phyloP scores from a whole-genome alignment of 148 eudicot species.

The Diospyros lotus region DNA sequence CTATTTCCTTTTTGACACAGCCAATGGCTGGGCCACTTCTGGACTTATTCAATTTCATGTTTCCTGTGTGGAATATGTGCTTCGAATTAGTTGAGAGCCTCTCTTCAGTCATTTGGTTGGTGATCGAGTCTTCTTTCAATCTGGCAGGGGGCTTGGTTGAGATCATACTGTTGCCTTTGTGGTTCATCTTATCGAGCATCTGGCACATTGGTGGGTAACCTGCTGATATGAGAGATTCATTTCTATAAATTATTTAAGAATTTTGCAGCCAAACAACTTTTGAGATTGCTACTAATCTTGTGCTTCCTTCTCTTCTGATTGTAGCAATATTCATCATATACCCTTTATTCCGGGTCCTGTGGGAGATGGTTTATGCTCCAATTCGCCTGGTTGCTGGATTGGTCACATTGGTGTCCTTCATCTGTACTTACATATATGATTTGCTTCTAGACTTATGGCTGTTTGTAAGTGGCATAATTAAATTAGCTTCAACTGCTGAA shows the following conservation, averaged over 20 bases:
- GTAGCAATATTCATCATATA: slow-evolving; percentile 59
- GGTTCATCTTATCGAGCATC: slow-evolving; percentile 52
- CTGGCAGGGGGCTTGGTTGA: slow-evolving; percentile 45
- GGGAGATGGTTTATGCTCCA: slow-evolving; percentile 77
- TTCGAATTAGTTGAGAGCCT: slow-evolving; percentile 35
- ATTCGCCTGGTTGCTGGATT: slow-evolving; percentile 58
- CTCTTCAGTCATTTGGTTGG: slow-evolving; percentile 45
- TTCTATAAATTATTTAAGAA: slow-evolving; percentile 7
- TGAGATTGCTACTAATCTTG: slow-evolving; percentile 4
- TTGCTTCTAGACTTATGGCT: slow-evolving; percentile 49
- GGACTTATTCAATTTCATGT: slow-evolving; percentile 40
- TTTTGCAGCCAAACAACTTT: slow-evolving; percentile 5
- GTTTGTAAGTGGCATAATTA: slow-evolving; percentile 43
- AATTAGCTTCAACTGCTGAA: slow-evolving; percentile 60
- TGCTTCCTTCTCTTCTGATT: slow-evolving; percentile 19
- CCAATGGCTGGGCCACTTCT: slow-evolving; percentile 72
- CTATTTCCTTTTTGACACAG: slow-evolving; percentile 63
- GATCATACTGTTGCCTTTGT: slow-evolving; percentile 62
- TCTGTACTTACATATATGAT: slow-evolving; percentile 35
- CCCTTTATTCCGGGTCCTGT: slow-evolving; percentile 69
- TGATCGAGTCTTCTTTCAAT: slow-evolving; percentile 47
- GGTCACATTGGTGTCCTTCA: slow-evolving; percentile 35
- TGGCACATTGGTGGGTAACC: slow-evolving; percentile 68
- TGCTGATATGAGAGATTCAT: neutral
- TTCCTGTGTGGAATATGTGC: slow-evolving; percentile 60